Conservation (phyloP, 805 yeast genomes). For the Saccharomycopsis sp. region DNA sequence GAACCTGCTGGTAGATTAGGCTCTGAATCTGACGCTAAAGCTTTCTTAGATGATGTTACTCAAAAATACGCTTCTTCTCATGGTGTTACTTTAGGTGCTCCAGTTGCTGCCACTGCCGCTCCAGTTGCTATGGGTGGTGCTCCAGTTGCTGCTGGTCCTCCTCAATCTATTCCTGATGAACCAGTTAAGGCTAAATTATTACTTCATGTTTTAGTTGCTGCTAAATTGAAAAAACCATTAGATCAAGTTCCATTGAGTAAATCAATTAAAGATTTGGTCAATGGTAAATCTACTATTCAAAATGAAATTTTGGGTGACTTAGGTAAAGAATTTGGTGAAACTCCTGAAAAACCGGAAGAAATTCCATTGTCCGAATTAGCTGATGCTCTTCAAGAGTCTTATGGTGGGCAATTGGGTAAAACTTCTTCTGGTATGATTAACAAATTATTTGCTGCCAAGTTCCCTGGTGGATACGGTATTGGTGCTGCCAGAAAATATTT, state of each 20-base stretch:
- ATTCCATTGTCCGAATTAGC: conserved; percentile 94
- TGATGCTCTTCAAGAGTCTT: conserved; percentile 86
- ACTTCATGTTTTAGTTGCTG: conserved; percentile 86
- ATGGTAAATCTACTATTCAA: conserved; percentile 98
- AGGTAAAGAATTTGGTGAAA: conserved; percentile 95
- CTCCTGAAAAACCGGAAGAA: conserved; percentile 99
- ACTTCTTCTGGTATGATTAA: conserved; percentile 83
- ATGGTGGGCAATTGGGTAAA: conserved; percentile 84
- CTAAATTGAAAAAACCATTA: conserved; percentile 84
- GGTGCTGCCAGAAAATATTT: conserved; percentile 87
- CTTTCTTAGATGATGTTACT: conserved; percentile 71
- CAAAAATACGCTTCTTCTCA: conserved; percentile 69
- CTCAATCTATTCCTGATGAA: conserved; percentile 74
- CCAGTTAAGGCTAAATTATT: conserved; percentile 79
- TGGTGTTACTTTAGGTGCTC: conserved; percentile 45
- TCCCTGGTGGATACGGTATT: conserved; percentile 99
- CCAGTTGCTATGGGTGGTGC: conserved; percentile 49
- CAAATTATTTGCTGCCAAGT: conserved; percentile 88
- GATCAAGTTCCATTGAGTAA: conserved; percentile 81
- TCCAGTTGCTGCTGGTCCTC: conserved; percentile 71
- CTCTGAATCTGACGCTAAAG: conserved; percentile 83
- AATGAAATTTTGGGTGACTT: conserved; percentile 97
- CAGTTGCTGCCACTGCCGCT: conserved; percentile 50
- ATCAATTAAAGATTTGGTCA: conserved; percentile 93
- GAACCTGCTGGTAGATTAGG: conserved; percentile 90